Evolutionary conservation across 208 protist species (phyloP), one percentile per base, ranked within the genome.

Genomic region (Zelonia costaricensis): DNA sequence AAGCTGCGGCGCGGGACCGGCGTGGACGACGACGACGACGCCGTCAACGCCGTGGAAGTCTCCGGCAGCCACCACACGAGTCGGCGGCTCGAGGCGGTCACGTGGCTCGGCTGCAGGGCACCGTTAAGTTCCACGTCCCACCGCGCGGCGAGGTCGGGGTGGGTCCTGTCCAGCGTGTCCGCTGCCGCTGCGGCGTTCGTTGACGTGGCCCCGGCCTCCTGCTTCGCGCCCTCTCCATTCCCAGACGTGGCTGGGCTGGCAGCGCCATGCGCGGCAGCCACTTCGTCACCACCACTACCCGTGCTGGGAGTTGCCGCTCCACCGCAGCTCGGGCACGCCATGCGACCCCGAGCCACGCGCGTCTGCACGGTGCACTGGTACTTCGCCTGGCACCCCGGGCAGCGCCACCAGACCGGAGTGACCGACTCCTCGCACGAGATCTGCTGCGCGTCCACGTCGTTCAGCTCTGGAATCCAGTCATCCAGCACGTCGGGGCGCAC

Each of bases 391-490:
- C 87, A 93, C 8, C 28, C 52, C 15, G 51, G 38, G 59, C 87
- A 93, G 33, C 72, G 64, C 78, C 81, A 88, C 84, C 80, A 88
- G 39, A 76, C 70, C 8, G 33, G 48, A 0, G 55, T 59, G 0
- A 62, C 66, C 1, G 22, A 23, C 10, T 64, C 35, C 27, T 60
- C 74, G 28, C 67, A 88, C 10, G 35, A 62, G 5, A 93, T 76
- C 0, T 67, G 53, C 46, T 76, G 70, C 28, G 84, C 84, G 57
- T 86, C 81, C 10, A 73, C 58, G 28, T 91, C 87, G 54, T 93
- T 93, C 38, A 88, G 55, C 67, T 93, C 83, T 6, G 87, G 83
- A 10, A 93, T 69, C 84, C 87, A 93, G 36, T 93, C 87, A 35
- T 86, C 84, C 0, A 93, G 54, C 1, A 93, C 61, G 69, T 93